These are phyloP conservation scores for Tylopilus subfusipes DNA, from an alignment of 768 basidiomycete genomes.

Conservation along the genomic window DNA sequence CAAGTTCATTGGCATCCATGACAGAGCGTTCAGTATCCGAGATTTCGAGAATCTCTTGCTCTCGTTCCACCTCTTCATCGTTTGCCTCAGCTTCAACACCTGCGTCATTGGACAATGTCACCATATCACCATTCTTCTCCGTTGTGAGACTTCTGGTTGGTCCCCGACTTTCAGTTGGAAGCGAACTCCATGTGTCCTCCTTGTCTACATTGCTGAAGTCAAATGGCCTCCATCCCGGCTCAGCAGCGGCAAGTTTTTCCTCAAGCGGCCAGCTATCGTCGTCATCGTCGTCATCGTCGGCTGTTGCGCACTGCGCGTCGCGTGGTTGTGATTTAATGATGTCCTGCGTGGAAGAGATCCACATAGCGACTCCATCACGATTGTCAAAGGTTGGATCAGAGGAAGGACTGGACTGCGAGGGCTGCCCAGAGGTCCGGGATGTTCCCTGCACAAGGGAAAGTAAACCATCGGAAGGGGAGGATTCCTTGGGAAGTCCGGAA, in stretches of 20 bases:
- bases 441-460: constrained; percentile 23
- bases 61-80: constrained; percentile 10
- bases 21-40: constrained; percentile 34
- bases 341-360: constrained; percentile 62
- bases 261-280: constrained; percentile 76
- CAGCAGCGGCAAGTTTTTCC: constrained; percentile 53
- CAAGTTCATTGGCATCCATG: constrained; percentile 33
- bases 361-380: constrained; percentile 42
- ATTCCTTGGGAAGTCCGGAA: constrained; percentile 27
- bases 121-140: constrained; percentile 5
- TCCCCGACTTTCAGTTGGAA: constrained; percentile 55
- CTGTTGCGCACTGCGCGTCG: not conserved
- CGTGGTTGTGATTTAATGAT: constrained; percentile 41
- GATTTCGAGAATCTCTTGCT: constrained; percentile 28
- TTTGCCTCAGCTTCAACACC: constrained; percentile 11
- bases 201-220: constrained; percentile 53
- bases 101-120: constrained; percentile 2
- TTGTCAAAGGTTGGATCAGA: constrained; percentile 53
- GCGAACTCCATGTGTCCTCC: constrained; percentile 73
- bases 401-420: constrained; percentile 49
- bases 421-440: constrained; percentile 45
- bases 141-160: constrained; percentile 23
- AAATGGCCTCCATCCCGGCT: constrained; percentile 60
- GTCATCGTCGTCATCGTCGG: constrained; percentile 47
- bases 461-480: constrained; percentile 23